Evolutionary conservation across 257 asterid species (phyloP).

Genomic region (Galeopsis tetrahit): DNA sequence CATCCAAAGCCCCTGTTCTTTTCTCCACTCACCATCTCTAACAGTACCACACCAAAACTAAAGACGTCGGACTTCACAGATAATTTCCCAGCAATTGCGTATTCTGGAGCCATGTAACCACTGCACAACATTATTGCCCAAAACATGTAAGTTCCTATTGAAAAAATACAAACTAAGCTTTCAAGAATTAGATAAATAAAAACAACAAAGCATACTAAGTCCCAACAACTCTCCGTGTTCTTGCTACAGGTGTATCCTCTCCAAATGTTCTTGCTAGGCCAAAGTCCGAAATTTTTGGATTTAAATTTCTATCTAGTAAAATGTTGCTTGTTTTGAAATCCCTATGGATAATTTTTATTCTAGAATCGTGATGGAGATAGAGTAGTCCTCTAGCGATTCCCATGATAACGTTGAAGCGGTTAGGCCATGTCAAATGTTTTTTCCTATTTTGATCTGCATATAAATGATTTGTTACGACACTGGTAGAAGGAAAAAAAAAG

Average conservation of each 20-base stretch:
- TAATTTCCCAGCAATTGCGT: slow-evolving; percentile 38
- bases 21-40: slow-evolving; percentile 57
- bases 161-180: not conserved
- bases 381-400: slow-evolving; percentile 50
- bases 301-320: too few relatives aligned
- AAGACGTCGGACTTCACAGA: slow-evolving; percentile 54
- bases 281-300: not conserved
- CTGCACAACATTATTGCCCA: slow-evolving; percentile 16
- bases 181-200: not conserved
- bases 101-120: too few relatives aligned
- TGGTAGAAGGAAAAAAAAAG: too few relatives aligned
- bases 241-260: slow-evolving; percentile 34
- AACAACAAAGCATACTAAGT: slow-evolving; percentile 45
- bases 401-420: slow-evolving; percentile 41
- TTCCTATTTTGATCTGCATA: slow-evolving; percentile 33
- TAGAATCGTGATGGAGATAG: slow-evolving; percentile 54
- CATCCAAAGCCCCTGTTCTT: slow-evolving; percentile 43
- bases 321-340: too few relatives aligned
- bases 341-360: not conserved
- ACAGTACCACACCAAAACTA: slow-evolving; percentile 52
- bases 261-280: slow-evolving; percentile 42
- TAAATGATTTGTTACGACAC: too few relatives aligned
- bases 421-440: slow-evolving; percentile 34
- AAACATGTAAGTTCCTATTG: not conserved
- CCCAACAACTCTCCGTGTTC: slow-evolving; percentile 47